These are phyloP conservation scores for Areca catechu DNA, from an alignment of 176 grass and related monocot genomes.

Conservation along the genomic window DNA sequence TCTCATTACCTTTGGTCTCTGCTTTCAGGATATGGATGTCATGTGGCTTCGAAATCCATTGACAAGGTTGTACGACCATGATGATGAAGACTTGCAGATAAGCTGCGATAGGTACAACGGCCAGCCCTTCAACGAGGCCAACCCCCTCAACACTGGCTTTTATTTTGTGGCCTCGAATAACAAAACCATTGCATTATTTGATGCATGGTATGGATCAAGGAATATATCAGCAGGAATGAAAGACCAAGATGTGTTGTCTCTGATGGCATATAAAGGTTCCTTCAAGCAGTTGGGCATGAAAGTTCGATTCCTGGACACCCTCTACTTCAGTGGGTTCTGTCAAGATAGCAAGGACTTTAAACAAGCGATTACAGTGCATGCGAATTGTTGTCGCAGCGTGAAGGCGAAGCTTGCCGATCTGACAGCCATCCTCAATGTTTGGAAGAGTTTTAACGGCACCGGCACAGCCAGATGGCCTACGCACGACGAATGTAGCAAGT, in stretches of 20 bases:
- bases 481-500: slow-evolving; percentile 23
- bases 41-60: slow-evolving; percentile 41
- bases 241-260: slow-evolving; percentile 4
- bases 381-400: slow-evolving; percentile 13
- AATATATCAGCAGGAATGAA: slow-evolving; percentile 7
- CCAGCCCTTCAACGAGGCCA: slow-evolving; percentile 9
- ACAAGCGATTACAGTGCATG: slow-evolving; percentile 1
- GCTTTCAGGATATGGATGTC: slow-evolving; percentile 36
- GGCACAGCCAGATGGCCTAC: slow-evolving; percentile 7
- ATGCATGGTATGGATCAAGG: slow-evolving; percentile 1
- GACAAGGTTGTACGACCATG: slow-evolving; percentile 14
- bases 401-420: slow-evolving; percentile 15
- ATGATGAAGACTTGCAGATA: slow-evolving; percentile 29
- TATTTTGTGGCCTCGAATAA: slow-evolving; percentile 22
- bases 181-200: slow-evolving; percentile 25
- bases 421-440: slow-evolving; percentile 6
- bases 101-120: slow-evolving; percentile 31
- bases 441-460: slow-evolving; percentile 17
- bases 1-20: not conserved
- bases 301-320: slow-evolving; percentile 4
- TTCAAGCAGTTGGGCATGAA: not conserved
- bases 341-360: not conserved
- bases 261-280: not conserved
- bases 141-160: slow-evolving; percentile 35
- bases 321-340: slow-evolving; percentile 9